phyloP scores from a whole-genome alignment of 768 basidiomycete genomes.

The Roridomyces roridus region DNA sequence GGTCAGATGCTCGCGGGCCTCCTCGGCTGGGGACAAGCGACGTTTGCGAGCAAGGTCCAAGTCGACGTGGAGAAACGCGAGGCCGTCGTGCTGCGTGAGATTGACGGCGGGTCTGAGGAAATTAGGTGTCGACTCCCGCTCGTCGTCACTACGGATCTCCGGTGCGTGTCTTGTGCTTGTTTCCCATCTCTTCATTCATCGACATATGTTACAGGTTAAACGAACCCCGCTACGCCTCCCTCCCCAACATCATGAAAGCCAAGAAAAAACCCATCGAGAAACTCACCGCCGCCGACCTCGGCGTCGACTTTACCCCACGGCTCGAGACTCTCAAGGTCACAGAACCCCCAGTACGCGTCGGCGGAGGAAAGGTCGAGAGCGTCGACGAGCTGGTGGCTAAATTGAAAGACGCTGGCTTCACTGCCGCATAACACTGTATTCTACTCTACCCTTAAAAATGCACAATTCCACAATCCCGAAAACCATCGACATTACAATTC shows the following conservation, averaged over 20 bases:
- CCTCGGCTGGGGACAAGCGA: slow-evolving; percentile 92
- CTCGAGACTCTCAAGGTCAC: slow-evolving; percentile 87
- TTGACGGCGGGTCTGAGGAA: slow-evolving; percentile 93
- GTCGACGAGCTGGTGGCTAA: slow-evolving; percentile 91
- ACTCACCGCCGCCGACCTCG: slow-evolving; percentile 77
- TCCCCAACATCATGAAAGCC: slow-evolving; percentile 99
- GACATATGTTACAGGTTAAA: slow-evolving; percentile 59
- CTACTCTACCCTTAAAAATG: too few relatives aligned
- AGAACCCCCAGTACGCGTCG: slow-evolving; percentile 90
- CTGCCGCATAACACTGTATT: slow-evolving; percentile 38
- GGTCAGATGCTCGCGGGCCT: slow-evolving; percentile 97
- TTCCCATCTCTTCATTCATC: neutral
- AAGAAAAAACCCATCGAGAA: slow-evolving; percentile 98
- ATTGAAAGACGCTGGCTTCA: slow-evolving; percentile 85
- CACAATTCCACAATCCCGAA: too few relatives aligned
- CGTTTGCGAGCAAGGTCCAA: slow-evolving; percentile 89
- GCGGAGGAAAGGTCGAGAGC: slow-evolving; percentile 88
- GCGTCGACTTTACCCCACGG: slow-evolving; percentile 81
- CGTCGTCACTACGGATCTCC: slow-evolving; percentile 90
- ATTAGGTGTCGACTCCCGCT: slow-evolving; percentile 80
- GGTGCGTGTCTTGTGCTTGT: slow-evolving; percentile 53
- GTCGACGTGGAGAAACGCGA: slow-evolving; percentile 67
- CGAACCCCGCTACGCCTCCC: slow-evolving; percentile 95
- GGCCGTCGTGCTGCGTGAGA: slow-evolving; percentile 83
- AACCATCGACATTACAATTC: neutral